Evolutionary conservation across 2,329 filamentous ascomycete species (phyloP).

Genomic region (Aspergillus pseudotamarii): DNA sequence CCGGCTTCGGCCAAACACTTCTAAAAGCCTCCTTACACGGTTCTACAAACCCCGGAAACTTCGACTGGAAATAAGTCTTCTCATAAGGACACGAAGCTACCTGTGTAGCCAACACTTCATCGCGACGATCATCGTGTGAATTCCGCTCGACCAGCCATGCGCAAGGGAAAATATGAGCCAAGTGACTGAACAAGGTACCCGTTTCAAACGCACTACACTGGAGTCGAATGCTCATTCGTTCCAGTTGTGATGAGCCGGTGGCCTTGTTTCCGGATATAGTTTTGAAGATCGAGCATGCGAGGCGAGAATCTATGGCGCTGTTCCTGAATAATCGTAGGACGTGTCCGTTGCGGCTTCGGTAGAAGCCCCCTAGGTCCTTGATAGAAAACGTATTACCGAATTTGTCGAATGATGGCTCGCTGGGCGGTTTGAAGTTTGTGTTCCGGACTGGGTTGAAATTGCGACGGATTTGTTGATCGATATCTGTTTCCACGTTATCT

Average conservation of each 20-base stretch:
- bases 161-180: not conserved
- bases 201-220: not conserved
- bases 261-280: not conserved
- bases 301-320: not conserved
- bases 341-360: not conserved
- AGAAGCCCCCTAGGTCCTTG: not conserved
- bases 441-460: accelerated
- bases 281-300: not conserved
- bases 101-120: not conserved
- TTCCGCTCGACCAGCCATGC: not conserved
- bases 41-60: not conserved
- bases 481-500: not conserved
- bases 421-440: not conserved
- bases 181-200: not conserved
- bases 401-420: not conserved
- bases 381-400: not conserved
- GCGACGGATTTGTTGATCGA: not conserved
- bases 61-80: not conserved
- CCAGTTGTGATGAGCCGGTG: not conserved
- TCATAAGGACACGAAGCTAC: not conserved
- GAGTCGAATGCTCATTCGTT: not conserved
- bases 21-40: not conserved
- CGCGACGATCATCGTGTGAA: not conserved
- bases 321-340: not conserved
- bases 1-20: not conserved